Percentiles rank a stretch among this genome's conserved stretches.
Conservation (phyloP, 2,329 filamentous ascomycete genomes). For the Phialemoniopsis sp. region DNA sequence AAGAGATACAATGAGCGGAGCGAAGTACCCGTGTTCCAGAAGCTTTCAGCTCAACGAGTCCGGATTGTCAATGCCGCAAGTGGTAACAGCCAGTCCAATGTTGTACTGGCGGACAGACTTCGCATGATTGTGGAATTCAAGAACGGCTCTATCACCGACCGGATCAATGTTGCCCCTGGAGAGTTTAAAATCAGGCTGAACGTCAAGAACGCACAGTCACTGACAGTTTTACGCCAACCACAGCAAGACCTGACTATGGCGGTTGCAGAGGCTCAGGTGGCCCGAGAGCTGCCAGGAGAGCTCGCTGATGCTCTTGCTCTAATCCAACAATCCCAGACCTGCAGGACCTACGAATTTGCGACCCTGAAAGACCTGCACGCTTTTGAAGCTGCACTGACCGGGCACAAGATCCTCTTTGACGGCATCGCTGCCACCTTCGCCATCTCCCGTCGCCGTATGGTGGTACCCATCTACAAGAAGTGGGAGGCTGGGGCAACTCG, state of each 20-base stretch:
- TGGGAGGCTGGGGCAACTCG: slow-evolving; percentile 82
- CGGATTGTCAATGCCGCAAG: slow-evolving; percentile 63
- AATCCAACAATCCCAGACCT: slow-evolving; percentile 54
- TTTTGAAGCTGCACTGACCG: slow-evolving; percentile 77
- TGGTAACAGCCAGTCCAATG: no score
- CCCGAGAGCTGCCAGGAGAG: slow-evolving; percentile 57
- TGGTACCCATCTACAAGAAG: slow-evolving; percentile 90
- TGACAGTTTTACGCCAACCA: slow-evolving; percentile 66
- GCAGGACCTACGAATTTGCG: slow-evolving; percentile 69
- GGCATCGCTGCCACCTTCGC: slow-evolving; percentile 69
- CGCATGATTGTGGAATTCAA: slow-evolving; percentile 73
- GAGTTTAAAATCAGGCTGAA: slow-evolving; percentile 66
- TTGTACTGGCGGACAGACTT: slow-evolving; percentile 72
- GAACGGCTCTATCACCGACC: slow-evolving; percentile 75
- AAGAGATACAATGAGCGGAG: slow-evolving; percentile 47
- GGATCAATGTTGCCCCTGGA: slow-evolving; percentile 76
- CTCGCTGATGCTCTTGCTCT: slow-evolving; percentile 61
- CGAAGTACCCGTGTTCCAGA: slow-evolving; percentile 43
- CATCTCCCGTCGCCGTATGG: slow-evolving; percentile 81
- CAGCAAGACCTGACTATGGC: slow-evolving; percentile 77
- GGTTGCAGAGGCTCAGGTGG: slow-evolving; percentile 62
- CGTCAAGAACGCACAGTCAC: slow-evolving; percentile 53
- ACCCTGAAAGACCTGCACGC: slow-evolving; percentile 65
- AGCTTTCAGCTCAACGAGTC: slow-evolving; percentile 60
- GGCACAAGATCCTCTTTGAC: slow-evolving; percentile 73